Percentiles rank a stretch among this genome's conserved stretches.
Evolutionary conservation across 495 filamentous ascomycete species (phyloP).

Genomic region (Hypomontagnella monticulosa): DNA sequence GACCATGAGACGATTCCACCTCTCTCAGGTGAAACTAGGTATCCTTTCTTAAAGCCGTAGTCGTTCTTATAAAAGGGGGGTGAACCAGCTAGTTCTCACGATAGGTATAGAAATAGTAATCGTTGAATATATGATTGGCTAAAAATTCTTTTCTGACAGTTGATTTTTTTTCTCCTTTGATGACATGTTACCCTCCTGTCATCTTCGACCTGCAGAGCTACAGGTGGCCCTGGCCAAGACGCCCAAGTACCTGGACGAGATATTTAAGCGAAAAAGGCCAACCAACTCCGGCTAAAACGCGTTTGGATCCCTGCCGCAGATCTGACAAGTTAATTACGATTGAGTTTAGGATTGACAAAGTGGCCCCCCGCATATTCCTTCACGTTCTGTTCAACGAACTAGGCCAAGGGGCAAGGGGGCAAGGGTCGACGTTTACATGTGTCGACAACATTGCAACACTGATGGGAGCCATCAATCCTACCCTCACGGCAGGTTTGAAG

Average conservation of each 20-base stretch:
- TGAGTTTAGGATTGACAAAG: conserved; percentile 43
- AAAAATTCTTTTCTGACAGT: conserved; percentile 12
- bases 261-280: conserved; percentile 37
- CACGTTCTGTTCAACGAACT: conserved; percentile 22
- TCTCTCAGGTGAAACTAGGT: not conserved
- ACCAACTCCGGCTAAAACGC: conserved; percentile 40
- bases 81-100: not conserved
- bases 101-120: conserved; percentile 10
- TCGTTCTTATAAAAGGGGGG: not conserved
- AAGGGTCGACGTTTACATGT: conserved; percentile 6
- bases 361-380: conserved; percentile 34
- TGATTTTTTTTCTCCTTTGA: conserved; percentile 5
- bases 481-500: conserved; percentile 33
- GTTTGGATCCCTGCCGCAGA: conserved; percentile 39
- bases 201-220: conserved; percentile 32
- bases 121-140: conserved; percentile 24
- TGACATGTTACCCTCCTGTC: conserved; percentile 6
- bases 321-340: conserved; percentile 43
- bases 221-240: conserved; percentile 25
- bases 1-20: conserved; percentile 2
- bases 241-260: conserved; percentile 43
- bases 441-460: conserved; percentile 16
- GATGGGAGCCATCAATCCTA: conserved; percentile 30
- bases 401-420: conserved; percentile 5
- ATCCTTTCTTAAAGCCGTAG: not conserved